These are phyloP conservation scores for Acanthamoeba castellanii DNA, from an alignment of 208 protist genomes.

Conservation along the genomic window DNA sequence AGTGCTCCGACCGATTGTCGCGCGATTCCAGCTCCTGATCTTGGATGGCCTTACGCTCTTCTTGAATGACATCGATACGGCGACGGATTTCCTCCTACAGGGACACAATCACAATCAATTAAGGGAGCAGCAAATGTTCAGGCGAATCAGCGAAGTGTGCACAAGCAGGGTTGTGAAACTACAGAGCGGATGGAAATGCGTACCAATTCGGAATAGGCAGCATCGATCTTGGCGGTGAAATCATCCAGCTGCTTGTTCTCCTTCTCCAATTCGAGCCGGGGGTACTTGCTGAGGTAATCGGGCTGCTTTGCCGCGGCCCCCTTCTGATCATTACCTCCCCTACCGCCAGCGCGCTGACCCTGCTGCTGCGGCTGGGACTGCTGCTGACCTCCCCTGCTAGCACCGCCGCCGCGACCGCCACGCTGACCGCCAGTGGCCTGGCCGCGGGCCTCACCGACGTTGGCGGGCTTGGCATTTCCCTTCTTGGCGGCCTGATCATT, in stretches of 20 bases:
- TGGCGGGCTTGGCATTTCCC: neutral
- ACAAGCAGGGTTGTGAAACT: no score
- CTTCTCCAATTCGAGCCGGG: neutral
- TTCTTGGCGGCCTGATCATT: neutral
- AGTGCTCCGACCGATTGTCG: neutral
- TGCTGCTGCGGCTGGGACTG: neutral
- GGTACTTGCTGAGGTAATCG: constrained; percentile 1
- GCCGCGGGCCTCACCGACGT: neutral
- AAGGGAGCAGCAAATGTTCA: no score
- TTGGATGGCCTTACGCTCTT: constrained; percentile 4
- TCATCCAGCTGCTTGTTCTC: constrained; percentile 5
- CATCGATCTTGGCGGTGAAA: neutral
- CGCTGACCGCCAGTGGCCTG: neutral
- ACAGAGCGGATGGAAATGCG: no score
- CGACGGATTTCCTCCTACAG: neutral
- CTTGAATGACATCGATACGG: neutral
- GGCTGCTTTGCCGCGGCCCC: neutral
- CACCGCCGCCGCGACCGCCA: neutral
- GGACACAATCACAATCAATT: neutral
- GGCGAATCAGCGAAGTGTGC: no score
- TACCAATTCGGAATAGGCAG: neutral
- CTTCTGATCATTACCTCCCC: neutral
- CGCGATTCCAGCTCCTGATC: neutral
- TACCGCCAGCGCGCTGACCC: neutral
- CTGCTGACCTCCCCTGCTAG: neutral